Conservation (phyloP, 2,329 filamentous ascomycete species). For the Xylariaceae sp. region DNA sequence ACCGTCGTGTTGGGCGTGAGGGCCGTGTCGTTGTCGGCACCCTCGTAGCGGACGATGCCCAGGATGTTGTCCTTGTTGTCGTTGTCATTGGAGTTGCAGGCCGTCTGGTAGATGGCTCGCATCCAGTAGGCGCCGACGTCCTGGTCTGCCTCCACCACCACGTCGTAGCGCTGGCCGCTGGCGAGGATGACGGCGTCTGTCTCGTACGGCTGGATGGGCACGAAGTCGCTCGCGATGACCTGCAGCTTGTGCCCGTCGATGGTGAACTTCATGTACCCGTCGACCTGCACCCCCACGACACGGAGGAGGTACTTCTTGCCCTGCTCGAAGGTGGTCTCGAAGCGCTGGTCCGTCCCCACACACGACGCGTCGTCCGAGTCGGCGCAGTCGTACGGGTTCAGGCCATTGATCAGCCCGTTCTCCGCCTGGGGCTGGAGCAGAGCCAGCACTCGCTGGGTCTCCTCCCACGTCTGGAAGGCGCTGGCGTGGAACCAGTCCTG, state of each 20-base stretch:
- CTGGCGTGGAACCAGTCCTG: conserved; percentile 48
- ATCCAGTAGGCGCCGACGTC: conserved; percentile 35
- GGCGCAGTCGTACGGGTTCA: conserved; percentile 18
- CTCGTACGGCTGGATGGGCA: conserved; percentile 45
- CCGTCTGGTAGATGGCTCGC: conserved; percentile 31
- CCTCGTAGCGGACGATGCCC: conserved; percentile 39
- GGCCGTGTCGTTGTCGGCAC: conserved; percentile 7
- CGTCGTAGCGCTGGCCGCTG: conserved; percentile 32
- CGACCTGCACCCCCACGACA: conserved; percentile 33
- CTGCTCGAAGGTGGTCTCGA: conserved; percentile 22
- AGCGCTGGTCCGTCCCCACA: conserved; percentile 4
- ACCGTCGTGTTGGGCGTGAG: conserved; percentile 5
- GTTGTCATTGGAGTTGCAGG: conserved; percentile 31
- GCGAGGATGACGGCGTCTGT: conserved; percentile 31
- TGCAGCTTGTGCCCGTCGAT: conserved; percentile 46
- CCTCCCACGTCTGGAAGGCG: conserved; percentile 25
- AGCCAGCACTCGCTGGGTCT: conserved; percentile 11
- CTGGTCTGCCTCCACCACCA: conserved; percentile 35
- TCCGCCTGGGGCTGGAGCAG: conserved; percentile 26
- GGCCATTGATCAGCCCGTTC: conserved; percentile 29
- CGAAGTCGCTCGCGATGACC: conserved; percentile 47
- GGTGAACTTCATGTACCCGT: conserved; percentile 33
- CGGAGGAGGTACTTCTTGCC: conserved; percentile 35
- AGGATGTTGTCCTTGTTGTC: conserved; percentile 27
- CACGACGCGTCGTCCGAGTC: not conserved